A percentile compares a stretch with the other conserved stretches of the same genome.
Evolutionary conservation across 2,329 filamentous ascomycete species (phyloP).

Genomic region (Cladosporium sphaerospermum): DNA sequence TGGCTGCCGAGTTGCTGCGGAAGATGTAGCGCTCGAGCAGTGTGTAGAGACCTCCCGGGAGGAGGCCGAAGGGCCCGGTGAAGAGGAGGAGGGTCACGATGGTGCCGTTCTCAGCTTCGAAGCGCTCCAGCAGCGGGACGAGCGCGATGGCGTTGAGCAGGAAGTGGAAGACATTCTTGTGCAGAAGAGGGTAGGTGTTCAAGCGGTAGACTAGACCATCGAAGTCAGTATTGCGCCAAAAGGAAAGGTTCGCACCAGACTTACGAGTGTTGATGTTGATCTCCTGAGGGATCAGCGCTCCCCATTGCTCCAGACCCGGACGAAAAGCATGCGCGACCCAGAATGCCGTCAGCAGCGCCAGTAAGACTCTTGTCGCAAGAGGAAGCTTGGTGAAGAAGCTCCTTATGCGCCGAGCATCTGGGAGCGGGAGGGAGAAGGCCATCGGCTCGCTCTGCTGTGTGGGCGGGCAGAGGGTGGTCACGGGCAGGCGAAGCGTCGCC

Average conservation of each 20-base stretch:
- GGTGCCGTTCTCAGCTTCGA: slow-evolving; percentile 88
- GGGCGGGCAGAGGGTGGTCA: neutral
- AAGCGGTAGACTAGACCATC: slow-evolving; percentile 69
- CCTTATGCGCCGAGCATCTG: slow-evolving; percentile 68
- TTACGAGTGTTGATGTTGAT: slow-evolving; percentile 65
- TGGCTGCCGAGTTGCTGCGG: slow-evolving; percentile 62
- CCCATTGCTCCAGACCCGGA: slow-evolving; percentile 71
- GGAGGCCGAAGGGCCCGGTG: slow-evolving; percentile 57
- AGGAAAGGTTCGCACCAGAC: slow-evolving; percentile 28
- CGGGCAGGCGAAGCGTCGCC: neutral
- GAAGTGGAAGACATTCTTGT: slow-evolving; percentile 73
- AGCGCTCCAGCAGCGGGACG: slow-evolving; percentile 83
- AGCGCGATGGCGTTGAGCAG: slow-evolving; percentile 73
- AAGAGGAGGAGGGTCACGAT: slow-evolving; percentile 82
- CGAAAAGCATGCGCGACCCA: slow-evolving; percentile 65
- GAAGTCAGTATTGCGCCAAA: neutral
- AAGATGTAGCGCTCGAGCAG: slow-evolving; percentile 70
- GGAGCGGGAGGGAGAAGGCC: slow-evolving; percentile 48
- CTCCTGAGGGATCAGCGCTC: slow-evolving; percentile 69
- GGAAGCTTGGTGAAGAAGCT: slow-evolving; percentile 82
- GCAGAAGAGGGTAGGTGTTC: slow-evolving; percentile 87
- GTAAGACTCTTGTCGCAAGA: slow-evolving; percentile 69
- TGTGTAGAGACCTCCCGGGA: slow-evolving; percentile 78
- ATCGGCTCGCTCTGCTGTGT: slow-evolving; percentile 23
- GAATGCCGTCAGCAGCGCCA: slow-evolving; percentile 60